A percentile compares a stretch with the other conserved stretches of the same genome.
Evolutionary conservation across 306 rosid species (phyloP).

Genomic region (Psophocarpus tetragonolobus): DNA sequence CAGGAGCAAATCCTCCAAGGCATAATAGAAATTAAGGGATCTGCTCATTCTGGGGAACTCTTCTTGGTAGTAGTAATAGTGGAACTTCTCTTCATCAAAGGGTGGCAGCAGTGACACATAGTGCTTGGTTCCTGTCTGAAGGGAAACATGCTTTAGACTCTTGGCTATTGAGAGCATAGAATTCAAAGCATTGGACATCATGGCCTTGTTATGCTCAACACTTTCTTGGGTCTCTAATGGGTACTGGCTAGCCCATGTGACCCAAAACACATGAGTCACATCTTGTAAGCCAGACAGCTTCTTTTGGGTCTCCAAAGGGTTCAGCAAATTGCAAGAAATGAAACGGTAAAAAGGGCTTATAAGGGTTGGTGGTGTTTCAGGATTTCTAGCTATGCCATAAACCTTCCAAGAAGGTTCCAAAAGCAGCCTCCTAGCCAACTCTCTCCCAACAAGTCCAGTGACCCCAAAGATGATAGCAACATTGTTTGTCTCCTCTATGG

Average conservation of each 20-base stretch:
- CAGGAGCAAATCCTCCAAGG: constrained; percentile 74
- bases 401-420: constrained; percentile 72
- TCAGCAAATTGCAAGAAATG: constrained; percentile 77
- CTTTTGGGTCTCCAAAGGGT: constrained; percentile 55
- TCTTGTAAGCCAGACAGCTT: constrained; percentile 55
- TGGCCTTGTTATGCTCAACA: constrained; percentile 63
- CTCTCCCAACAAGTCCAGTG: constrained; percentile 86
- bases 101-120: constrained; percentile 63
- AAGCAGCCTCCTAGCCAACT: constrained; percentile 55
- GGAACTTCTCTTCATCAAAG: constrained; percentile 32
- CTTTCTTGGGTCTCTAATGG: constrained; percentile 59
- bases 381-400: constrained; percentile 81
- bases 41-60: constrained; percentile 54
- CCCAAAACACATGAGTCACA: constrained; percentile 87
- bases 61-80: constrained; percentile 51
- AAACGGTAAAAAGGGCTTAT: constrained; percentile 57
- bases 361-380: constrained; percentile 39
- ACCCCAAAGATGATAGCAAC: constrained; percentile 88
- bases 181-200: constrained; percentile 74
- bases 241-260: constrained; percentile 90
- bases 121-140: constrained; percentile 93
- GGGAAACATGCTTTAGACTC: constrained; percentile 71
- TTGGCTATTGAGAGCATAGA: constrained; percentile 52
- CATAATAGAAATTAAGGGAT: constrained; percentile 67
- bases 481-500: constrained; percentile 32